Conservation (phyloP, 306 rosid genomes). For the Begonia peltatifolia region DNA sequence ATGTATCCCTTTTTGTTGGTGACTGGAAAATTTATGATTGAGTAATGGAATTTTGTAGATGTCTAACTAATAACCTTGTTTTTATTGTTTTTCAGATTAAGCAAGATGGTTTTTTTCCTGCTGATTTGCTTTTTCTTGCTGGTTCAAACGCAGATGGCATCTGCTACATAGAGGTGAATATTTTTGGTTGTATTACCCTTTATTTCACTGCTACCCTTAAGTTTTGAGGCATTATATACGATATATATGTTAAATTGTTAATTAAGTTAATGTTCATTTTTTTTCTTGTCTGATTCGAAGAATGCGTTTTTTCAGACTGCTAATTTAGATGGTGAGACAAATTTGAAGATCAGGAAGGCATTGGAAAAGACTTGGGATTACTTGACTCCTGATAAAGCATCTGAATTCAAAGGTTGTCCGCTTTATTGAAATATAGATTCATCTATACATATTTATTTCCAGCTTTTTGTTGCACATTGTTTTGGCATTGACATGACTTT, state of each 20-base stretch:
- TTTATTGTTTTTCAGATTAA: slow-evolving; percentile 33
- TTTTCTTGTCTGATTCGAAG: too few relatives aligned
- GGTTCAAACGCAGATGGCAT: slow-evolving; percentile 83
- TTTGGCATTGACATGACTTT: too few relatives aligned
- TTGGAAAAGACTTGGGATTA: slow-evolving; percentile 91
- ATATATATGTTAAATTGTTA: too few relatives aligned
- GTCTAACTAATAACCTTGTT: too few relatives aligned
- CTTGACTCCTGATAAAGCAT: slow-evolving; percentile 64
- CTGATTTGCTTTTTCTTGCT: slow-evolving; percentile 82
- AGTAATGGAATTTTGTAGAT: too few relatives aligned
- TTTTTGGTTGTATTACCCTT: slow-evolving; percentile 1
- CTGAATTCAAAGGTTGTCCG: slow-evolving; percentile 65
- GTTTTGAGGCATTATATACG: background rate
- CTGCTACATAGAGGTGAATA: slow-evolving; percentile 76
- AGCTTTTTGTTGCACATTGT: too few relatives aligned
- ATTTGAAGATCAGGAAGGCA: slow-evolving; percentile 84
- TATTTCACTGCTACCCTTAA: background rate
- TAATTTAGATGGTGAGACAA: slow-evolving; percentile 93
- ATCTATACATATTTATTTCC: too few relatives aligned
- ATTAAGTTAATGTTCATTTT: too few relatives aligned
- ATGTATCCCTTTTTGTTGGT: too few relatives aligned
- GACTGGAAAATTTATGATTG: too few relatives aligned
- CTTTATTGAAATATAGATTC: slow-evolving; percentile 6
- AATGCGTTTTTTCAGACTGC: slow-evolving; percentile 46
- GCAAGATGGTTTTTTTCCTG: slow-evolving; percentile 80